A percentile compares a stretch with the other conserved stretches of the same genome.
These are phyloP conservation scores for Saraca asoca DNA, from an alignment of 331 rosid species.

Conservation along the genomic window DNA sequence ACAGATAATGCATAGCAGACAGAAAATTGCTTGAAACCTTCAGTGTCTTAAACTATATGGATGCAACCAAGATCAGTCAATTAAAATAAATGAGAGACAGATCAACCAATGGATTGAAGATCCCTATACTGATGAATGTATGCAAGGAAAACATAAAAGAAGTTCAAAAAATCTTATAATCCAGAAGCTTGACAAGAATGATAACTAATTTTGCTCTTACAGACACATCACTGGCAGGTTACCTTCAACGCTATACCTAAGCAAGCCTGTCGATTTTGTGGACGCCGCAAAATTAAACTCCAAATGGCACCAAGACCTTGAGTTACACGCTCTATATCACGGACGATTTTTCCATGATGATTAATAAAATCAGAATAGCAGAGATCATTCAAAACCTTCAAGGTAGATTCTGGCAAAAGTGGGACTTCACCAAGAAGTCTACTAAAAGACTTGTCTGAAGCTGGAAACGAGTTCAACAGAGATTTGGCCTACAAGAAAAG, in stretches of 20 bases:
- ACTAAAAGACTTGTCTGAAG: conserved; percentile 93
- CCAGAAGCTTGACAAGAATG: background rate
- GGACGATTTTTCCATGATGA: conserved; percentile 62
- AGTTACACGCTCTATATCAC: conserved; percentile 92
- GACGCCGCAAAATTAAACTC: conserved; percentile 95
- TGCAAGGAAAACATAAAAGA: too few relatives aligned
- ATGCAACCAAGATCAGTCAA: conserved; percentile 1
- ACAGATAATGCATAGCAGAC: background rate
- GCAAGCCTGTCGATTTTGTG: conserved; percentile 78
- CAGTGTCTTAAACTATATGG: background rate
- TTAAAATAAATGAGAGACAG: background rate
- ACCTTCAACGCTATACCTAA: conserved; percentile 88
- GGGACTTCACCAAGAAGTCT: conserved; percentile 97
- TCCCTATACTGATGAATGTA: background rate
- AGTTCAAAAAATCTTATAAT: too few relatives aligned
- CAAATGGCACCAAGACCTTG: conserved; percentile 99
- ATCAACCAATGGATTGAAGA: background rate
- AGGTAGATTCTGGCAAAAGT: conserved; percentile 69
- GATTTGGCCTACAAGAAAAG: conserved; percentile 67
- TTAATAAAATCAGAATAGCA: conserved; percentile 72
- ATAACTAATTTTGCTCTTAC: background rate
- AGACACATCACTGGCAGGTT: conserved; percentile 28
- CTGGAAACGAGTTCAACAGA: conserved; percentile 81
- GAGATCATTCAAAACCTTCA: conserved; percentile 75
- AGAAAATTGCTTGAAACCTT: background rate